Base-by-base conservation (phyloP, 352 stramenopile genomes). In the Phytophthora sp. region DNA sequence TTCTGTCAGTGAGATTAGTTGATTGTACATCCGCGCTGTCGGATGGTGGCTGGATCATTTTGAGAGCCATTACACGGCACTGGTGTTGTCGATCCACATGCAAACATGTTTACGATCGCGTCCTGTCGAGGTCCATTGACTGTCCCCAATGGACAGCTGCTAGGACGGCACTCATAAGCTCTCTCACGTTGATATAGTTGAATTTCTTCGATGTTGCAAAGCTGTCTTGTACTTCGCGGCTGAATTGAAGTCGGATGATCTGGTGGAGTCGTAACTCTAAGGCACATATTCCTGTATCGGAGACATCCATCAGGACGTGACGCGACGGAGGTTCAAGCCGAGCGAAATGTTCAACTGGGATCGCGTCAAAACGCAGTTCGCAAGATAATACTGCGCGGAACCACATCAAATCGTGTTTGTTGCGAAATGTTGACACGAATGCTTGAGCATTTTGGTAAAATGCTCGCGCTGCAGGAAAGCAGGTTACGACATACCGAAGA, bases 381-480 rank as follows among this genome's bases (percentile, higher is more conserved):
- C 29, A 3, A 0, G 3, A 13, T 5, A 67, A n/a, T 4, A 54
- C 39, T 1, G 26, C 57, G 16, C 12, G 20, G 36, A 59, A 67
- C 50, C 58, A 67, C 0, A 2, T 7, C 13, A 65, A 15, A n/a
- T 65, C 58, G 16, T 49, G 18, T 5, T 50, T 3, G 20, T 46
- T 18, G 20, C 9, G 12, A n/a, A 54, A 63, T 15, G 2, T 51
- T 16, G 60, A n/a, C 2, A 31, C 31, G 8, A 63, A 67, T 1
- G 23, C 23, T n/a, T 69, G 44, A 2, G 54, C 12, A 7, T 50
- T 42, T 47, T 63, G 52, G n/a, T 58, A 63, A 30, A 69, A 69
- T 15, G 60, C 3, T 51, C 50, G 20, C 0, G 41, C 33, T 1
- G 60, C 18, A 1, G 60, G 45, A 13, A 69, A 69, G 20, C 60